Base-by-base conservation (phyloP, 192 early-diverging fungal genomes). In the Rhizoclosmatium sp. region DNA sequence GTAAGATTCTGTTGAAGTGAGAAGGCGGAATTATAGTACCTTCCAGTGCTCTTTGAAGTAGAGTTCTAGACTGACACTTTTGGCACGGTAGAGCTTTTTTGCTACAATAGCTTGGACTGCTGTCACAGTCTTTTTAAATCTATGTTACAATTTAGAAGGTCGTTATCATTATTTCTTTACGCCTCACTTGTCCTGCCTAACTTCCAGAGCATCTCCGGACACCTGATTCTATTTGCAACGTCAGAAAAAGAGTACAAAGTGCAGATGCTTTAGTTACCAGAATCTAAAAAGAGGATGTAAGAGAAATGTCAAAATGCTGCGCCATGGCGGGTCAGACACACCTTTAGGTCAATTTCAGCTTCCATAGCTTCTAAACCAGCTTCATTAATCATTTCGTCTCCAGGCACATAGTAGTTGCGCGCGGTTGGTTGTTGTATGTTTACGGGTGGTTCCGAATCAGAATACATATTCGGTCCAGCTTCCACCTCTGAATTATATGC, bases 11-110 rank as follows among this genome's bases (percentile, higher is more conserved):
- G 31, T 31, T 31, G 31, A 31, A 31, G 10, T 56, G 10, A n/a
- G 1, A n/a, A 56, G 54, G 54, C 19, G 46, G 2, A 69, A 47
- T 3, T 3, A 49, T 14, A 23, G 2, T 23, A 75, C 72, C 56
- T 75, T 85, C 86, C 86, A 87, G 31, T 75, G 70, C n/a, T 84
- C 82, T 31, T 79, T 65, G 56, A 87, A 87, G 67, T 87, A 87
- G 2, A 79, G 48, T 69, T 87, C 86, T 42, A 87, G 70, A 39
- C 66, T 72, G 3, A 59, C 48, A 45, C 84, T 64, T 48, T 80
- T 83, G 31, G 65, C 76, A 62, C 82, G 86, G 78, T 87, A 87
- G 4, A 87, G 71, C 69, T 87, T 87, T 4, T 83, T 49, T 12
- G 42, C 31, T 4, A 87, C 86, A 61, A 87, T 87, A 2, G 46